These are phyloP conservation scores for Corchorus capsularis DNA, from an alignment of 345 rosid genomes.

Conservation along the genomic window DNA sequence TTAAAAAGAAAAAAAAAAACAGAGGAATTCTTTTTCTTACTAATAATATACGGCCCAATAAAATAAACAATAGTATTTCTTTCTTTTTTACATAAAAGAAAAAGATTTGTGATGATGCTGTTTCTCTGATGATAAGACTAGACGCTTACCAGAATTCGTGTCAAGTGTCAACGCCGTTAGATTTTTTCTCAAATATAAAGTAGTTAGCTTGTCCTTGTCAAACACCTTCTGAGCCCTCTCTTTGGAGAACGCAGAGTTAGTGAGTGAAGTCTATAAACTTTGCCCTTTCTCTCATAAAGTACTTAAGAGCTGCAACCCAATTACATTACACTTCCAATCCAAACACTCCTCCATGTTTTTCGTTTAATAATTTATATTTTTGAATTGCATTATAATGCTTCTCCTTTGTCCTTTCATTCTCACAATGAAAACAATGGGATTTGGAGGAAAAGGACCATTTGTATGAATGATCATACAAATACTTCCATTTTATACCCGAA, in stretches of 20 bases:
- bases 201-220: conserved; percentile 43
- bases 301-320: conserved; percentile 1
- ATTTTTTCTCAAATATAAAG: conserved; percentile 23
- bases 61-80: too few relatives aligned
- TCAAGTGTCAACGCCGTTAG: conserved; percentile 52
- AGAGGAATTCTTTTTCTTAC: too few relatives aligned
- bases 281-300: background rate
- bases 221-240: conserved; percentile 10
- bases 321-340: background rate
- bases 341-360: background rate
- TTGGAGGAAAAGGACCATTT: too few relatives aligned
- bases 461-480: background rate
- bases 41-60: too few relatives aligned
- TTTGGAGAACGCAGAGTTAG: background rate
- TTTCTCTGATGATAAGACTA: conserved; percentile 36
- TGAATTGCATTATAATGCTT: background rate
- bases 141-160: conserved; percentile 34
- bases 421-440: background rate
- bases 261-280: background rate
- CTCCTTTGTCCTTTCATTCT: background rate
- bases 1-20: too few relatives aligned
- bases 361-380: background rate
- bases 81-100: too few relatives aligned
- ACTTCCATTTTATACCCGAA: too few relatives aligned
- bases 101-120: conserved; percentile 24